These are phyloP conservation scores for Zanthoxylum bungeanum DNA, from an alignment of 345 rosid species.

Conservation along the genomic window DNA sequence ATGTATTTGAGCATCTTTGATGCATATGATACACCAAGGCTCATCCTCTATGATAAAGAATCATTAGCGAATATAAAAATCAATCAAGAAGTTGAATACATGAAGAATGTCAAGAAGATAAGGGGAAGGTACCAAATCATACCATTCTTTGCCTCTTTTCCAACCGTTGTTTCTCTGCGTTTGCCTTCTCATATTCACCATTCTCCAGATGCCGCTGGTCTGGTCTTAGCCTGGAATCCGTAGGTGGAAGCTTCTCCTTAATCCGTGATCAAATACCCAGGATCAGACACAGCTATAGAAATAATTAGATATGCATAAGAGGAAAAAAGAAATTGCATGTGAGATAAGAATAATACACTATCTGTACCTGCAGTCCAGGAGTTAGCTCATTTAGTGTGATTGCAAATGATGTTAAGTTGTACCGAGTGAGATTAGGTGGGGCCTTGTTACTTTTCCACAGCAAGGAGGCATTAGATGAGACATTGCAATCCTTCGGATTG, in stretches of 20 bases:
- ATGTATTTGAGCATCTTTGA: not conserved
- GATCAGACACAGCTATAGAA: slow-evolving; percentile 49
- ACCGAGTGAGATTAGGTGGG: slow-evolving; percentile 74
- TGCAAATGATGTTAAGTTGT: slow-evolving; percentile 91
- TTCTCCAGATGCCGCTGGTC: slow-evolving; percentile 96
- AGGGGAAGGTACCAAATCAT: slow-evolving; percentile 14
- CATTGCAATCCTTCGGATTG: slow-evolving; percentile 52
- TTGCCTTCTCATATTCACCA: slow-evolving; percentile 95
- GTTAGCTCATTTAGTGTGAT: slow-evolving; percentile 88
- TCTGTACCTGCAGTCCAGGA: slow-evolving; percentile 84
- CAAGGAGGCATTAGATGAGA: slow-evolving; percentile 54
- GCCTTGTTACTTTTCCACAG: slow-evolving; percentile 84
- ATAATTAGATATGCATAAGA: slow-evolving; percentile 40
- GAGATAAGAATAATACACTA: slow-evolving; percentile 28
- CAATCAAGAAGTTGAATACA: not conserved
- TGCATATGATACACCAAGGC: no score
- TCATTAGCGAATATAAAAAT: not conserved
- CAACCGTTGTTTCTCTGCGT: slow-evolving; percentile 84
- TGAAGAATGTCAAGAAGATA: not conserved
- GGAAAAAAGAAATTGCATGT: slow-evolving; percentile 25
- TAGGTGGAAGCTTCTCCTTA: slow-evolving; percentile 96
- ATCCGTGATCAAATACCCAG: slow-evolving; percentile 66
- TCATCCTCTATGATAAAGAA: not conserved
- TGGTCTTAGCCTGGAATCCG: slow-evolving; percentile 95
- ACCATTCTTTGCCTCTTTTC: slow-evolving; percentile 97